phyloP scores from a whole-genome alignment of 140 eudicot genomes.

The Flaveria floridana region DNA sequence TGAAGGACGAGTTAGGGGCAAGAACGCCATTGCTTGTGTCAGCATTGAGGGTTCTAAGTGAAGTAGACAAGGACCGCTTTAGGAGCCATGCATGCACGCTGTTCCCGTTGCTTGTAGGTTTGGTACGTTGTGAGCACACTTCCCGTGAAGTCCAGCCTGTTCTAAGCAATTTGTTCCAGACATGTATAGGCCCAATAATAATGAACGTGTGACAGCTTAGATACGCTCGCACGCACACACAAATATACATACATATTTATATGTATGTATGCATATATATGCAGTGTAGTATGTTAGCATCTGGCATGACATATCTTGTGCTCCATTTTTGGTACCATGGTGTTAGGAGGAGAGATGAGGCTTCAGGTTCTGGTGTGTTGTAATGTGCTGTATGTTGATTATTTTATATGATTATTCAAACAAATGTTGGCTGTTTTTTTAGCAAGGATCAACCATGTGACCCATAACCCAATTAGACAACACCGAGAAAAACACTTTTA shows the following conservation, averaged over 20 bases:
- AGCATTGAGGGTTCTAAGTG: conserved; percentile 61
- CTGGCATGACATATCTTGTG: conserved; percentile 23
- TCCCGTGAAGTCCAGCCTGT: conserved; percentile 72
- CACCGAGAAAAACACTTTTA: not conserved
- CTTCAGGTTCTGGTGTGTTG: conserved; percentile 22
- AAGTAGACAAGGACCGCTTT: conserved; percentile 55
- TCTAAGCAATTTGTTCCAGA: conserved; percentile 63
- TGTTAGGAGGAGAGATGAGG: conserved; percentile 20
- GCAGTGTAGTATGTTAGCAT: conserved; percentile 27
- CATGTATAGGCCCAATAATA: conserved; percentile 84
- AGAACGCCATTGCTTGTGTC: conserved; percentile 66
- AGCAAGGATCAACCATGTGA: not conserved
- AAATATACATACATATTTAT: not conserved
- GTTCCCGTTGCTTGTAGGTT: conserved; percentile 79
- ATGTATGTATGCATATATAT: not conserved
- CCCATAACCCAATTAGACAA: not conserved
- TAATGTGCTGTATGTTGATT: conserved; percentile 24
- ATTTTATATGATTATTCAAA: conserved; percentile 23
- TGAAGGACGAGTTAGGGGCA: conserved; percentile 87
- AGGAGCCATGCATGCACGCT: conserved; percentile 47
- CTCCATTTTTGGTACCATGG: conserved; percentile 31
- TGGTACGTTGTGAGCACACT: conserved; percentile 86
- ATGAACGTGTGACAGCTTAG: conserved; percentile 39
- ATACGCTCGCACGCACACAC: not conserved
- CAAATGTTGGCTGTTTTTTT: not conserved